These are phyloP conservation scores for Quercus parvula DNA, from an alignment of 306 rosid genomes.

Conservation along the genomic window DNA sequence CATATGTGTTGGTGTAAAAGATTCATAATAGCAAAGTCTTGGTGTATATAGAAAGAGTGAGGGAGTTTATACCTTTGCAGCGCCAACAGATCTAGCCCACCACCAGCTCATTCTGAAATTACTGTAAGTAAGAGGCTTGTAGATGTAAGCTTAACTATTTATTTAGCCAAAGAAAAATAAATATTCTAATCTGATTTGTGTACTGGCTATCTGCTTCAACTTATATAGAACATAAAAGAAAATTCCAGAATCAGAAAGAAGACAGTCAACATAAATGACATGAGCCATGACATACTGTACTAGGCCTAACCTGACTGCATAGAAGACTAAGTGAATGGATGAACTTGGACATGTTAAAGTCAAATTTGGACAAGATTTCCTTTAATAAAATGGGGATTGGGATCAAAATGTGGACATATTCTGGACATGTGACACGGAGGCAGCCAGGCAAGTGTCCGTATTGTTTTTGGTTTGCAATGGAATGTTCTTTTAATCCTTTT, in stretches of 20 bases:
- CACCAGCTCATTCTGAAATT: conserved; percentile 45
- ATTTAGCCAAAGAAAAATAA: no score
- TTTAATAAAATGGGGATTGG: no score
- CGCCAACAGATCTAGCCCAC: conserved; percentile 58
- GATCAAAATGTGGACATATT: no score
- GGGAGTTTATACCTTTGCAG: conserved; percentile 28
- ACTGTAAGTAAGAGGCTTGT: neutral
- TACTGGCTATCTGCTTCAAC: neutral
- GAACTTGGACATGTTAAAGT: neutral
- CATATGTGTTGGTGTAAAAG: neutral
- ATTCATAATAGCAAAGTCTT: neutral
- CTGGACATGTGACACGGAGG: no score
- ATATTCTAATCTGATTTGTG: neutral
- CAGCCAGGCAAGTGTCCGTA: no score
- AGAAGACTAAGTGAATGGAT: neutral
- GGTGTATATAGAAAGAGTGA: neutral
- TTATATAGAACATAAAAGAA: neutral
- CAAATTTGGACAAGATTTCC: neutral
- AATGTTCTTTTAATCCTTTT: no score
- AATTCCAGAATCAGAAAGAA: neutral
- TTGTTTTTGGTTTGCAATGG: no score
- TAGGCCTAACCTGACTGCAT: neutral
- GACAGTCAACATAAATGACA: neutral
- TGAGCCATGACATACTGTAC: neutral
- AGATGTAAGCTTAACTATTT: no score